Base-by-base conservation (phyloP, 305 asterid genomes). In the Euphrasia arctica region DNA sequence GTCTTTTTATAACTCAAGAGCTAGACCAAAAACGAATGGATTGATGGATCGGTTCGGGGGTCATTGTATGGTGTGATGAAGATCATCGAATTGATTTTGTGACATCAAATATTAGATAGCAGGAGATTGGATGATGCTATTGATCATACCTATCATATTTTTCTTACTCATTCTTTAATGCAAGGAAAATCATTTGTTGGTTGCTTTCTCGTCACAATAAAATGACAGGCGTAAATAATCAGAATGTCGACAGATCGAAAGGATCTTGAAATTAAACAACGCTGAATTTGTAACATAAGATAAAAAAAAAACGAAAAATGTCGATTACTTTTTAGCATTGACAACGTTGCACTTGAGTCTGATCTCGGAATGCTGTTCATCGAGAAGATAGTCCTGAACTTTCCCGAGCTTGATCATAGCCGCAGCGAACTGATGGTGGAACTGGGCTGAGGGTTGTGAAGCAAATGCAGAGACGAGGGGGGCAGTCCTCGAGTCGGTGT, bases 321-420 rank as follows among this genome's bases (percentile, higher is more conserved):
- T 3, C 5, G 5, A 22, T 22, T 54, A 18, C 58, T 54, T 36
- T 18, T 18, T 18, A 9, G 60, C 60, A 49, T 85, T 85, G 70
- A 85, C 71, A 1, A 3, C 15, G 60, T 68, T 75, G 72, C 93
- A 85, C n/a, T 70, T 73, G 65, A 64, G 71, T 72, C 88, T 75
- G 7, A 85, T 69, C 66, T 85, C 90, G 29, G 85, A 80, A 57
- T 67, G 66, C 1, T 51, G 56, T 52, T 69, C 79, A 18, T 12
- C 78, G 1, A 66, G 68, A 0, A 27, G 13, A 57, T 72, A 76
- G 48, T 85, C 88, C 67, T 83, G 86, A 79, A 83, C 79, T 22
- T 77, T 84, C 1, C 91, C 95, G 36, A 90, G 89, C 42, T 87
- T 90, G 39, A 85, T 66, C 97, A 90, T 90, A 0, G 97, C 80